Conservation (phyloP, 805 yeast genomes). For the Zygosaccharomyces rouxii region DNA sequence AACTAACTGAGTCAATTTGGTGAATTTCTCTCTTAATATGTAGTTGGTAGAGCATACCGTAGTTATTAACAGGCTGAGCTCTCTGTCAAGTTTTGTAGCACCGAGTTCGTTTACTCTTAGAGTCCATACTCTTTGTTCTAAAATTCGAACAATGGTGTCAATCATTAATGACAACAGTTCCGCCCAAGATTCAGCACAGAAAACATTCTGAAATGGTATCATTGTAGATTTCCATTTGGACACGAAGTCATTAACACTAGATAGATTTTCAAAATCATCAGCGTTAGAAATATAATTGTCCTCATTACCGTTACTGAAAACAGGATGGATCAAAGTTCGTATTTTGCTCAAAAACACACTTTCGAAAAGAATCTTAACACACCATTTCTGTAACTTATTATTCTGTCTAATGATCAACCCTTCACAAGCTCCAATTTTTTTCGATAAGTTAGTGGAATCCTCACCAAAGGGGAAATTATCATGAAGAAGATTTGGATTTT, state of each 20-base stretch:
- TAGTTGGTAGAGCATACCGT: conserved; percentile 71
- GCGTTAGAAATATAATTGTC: conserved; percentile 28
- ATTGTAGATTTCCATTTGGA: conserved; percentile 61
- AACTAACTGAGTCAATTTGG: conserved; percentile 78
- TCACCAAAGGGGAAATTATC: conserved; percentile 39
- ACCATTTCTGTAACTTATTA: conserved; percentile 36
- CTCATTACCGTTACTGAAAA: conserved; percentile 29
- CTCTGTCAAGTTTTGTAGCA: conserved; percentile 76
- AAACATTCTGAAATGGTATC: conserved; percentile 57
- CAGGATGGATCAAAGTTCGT: conserved; percentile 41
- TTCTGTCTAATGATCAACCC: conserved; percentile 27
- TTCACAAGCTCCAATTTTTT: conserved; percentile 26
- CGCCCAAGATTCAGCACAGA: conserved; percentile 51
- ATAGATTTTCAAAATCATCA: conserved; percentile 36
- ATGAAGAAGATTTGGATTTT: conserved; percentile 30
- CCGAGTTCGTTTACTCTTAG: conserved; percentile 78
- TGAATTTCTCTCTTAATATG: conserved; percentile 69
- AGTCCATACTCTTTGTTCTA: conserved; percentile 66
- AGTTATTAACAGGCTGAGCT: conserved; percentile 66
- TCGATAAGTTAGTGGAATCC: conserved; percentile 30
- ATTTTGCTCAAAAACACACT: conserved; percentile 36
- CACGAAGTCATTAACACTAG: conserved; percentile 47
- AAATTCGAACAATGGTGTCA: conserved; percentile 46
- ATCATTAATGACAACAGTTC: conserved; percentile 48
- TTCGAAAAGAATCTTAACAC: conserved; percentile 42